Base-by-base conservation (phyloP, 164 flowering plant genomes). In the Saururus chinensis region DNA sequence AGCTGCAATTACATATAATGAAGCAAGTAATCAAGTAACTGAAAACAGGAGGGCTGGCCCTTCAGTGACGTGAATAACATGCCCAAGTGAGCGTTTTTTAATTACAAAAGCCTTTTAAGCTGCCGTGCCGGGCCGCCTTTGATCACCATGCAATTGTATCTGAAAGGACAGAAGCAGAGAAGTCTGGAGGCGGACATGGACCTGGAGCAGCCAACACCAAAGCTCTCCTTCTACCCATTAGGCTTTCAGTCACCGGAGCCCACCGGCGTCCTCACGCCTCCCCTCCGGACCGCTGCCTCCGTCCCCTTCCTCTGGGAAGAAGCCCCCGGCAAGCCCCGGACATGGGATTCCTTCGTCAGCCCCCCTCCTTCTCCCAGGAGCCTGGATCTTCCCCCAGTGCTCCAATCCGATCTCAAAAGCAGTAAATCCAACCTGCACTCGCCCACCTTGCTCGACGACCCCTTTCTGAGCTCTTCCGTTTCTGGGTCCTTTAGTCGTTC, bases 241-340 rank as follows among this genome's bases (percentile, higher is more conserved):
- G 86, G 85, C 0, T 54, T 10, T 71, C 70, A 70, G 53, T 65
- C 67, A 4, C 60, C 64, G 0, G 81, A 78, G 66, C 75, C 83
- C 11, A 72, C 83, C 20, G 83, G 82, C 30, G 63, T 74, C 75
- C 37, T 63, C 13, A 83, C 92, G 0, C 89, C 96, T 20, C 96
- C 89, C 17, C 73, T 73, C 40, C 72, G 70, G 7, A 52, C 80
- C 26, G 56, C 71, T 1, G 85, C 68, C 16, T 76, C 93, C 9
- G 71, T 89, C 40, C 96, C 96, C 0, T 89, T 89, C 68, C 62
- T 64, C 53, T 89, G 96, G 96, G 96, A 89, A 65, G 91, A 87
- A 58, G 84, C 82, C 1, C 96, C 96, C 1, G 93, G 96, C 8
- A 79, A 66, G 75, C 93, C 96, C 53, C 67, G 81, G 52, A 62